These are phyloP conservation scores for Hawksworthiomyces lignivorus DNA, from an alignment of 2,329 filamentous ascomycete species.

Conservation along the genomic window DNA sequence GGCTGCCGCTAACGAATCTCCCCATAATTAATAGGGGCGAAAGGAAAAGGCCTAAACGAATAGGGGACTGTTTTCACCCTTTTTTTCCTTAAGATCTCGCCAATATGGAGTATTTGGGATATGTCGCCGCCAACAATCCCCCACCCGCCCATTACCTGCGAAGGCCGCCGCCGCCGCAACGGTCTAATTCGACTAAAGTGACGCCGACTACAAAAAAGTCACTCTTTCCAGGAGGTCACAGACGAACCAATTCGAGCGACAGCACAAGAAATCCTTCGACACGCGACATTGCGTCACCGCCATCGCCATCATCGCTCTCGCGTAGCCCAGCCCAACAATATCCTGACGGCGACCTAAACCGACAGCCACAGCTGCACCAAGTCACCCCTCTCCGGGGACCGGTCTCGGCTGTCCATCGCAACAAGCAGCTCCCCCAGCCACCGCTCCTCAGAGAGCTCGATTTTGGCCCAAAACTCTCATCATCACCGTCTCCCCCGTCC, in stretches of 20 bases:
- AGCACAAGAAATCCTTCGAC: conserved; percentile 7
- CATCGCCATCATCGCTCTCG: not conserved
- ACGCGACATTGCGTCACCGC: conserved; percentile 1
- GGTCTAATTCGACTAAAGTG: conserved; percentile 9
- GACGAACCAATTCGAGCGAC: conserved; percentile 11
- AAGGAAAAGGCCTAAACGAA: too few species aligned
- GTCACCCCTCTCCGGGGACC: conserved; percentile 10
- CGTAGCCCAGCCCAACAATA: not conserved
- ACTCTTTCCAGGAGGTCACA: conserved; percentile 7
- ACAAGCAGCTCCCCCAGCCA: conserved; percentile 20
- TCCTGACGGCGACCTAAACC: not conserved
- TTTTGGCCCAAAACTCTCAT: not conserved
- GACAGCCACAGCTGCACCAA: not conserved
- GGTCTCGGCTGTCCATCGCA: conserved; percentile 16
- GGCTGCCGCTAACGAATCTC: conserved; percentile 5
- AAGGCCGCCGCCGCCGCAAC: conserved; percentile 3
- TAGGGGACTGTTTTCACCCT: too few species aligned
- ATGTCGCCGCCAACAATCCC: conserved; percentile 13
- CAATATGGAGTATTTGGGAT: conserved; percentile 16
- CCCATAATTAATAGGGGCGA: conserved; percentile 8
- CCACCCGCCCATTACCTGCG: conserved; percentile 9
- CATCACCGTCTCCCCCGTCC: not conserved
- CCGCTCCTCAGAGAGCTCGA: conserved; percentile 3
- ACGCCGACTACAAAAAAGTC: not conserved
- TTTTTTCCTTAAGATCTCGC: not conserved